phyloP scores from a whole-genome alignment of 108 stramenopile species.

The Nannochloropsis granulata region DNA sequence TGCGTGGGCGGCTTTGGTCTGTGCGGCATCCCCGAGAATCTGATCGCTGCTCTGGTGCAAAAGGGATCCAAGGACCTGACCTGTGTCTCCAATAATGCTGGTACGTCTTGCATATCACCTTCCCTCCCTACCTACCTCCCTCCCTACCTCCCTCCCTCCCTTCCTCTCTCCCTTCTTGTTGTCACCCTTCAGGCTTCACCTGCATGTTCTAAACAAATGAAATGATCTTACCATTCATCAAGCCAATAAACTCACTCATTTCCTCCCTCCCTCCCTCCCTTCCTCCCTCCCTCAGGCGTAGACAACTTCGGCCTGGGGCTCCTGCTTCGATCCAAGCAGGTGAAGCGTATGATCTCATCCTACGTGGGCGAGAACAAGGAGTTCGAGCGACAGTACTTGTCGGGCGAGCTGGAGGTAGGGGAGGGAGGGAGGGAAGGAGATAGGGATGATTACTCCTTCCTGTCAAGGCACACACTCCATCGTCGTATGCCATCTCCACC shows the following conservation, averaged over 20 bases:
- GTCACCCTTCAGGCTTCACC: not conserved
- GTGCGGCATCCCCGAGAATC: constrained; percentile 40
- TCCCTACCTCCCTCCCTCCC: not conserved
- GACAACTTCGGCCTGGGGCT: constrained; percentile 60
- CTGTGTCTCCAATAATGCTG: constrained; percentile 62
- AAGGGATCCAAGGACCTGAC: constrained; percentile 49
- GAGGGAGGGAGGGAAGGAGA: not conserved
- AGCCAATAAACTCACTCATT: not conserved
- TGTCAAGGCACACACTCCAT: not conserved
- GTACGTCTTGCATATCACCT: constrained; percentile 5
- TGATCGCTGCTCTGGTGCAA: constrained; percentile 23
- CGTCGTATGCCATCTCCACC: not conserved
- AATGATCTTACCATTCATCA: no score
- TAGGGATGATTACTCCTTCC: not conserved
- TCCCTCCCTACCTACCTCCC: not conserved
- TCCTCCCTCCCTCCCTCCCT: not conserved
- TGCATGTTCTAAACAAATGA: no score
- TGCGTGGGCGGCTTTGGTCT: constrained; percentile 38
- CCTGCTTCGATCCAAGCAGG: constrained; percentile 56
- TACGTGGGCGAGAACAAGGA: constrained; percentile 84
- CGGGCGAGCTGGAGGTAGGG: constrained; percentile 57
- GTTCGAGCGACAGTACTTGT: constrained; percentile 66
- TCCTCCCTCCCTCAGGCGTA: not conserved
- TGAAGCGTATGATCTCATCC: constrained; percentile 61
- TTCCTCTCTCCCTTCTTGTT: not conserved